Conservation (phyloP, 2,329 filamentous ascomycete genomes). For the Chrysoporthe austroafricana region DNA sequence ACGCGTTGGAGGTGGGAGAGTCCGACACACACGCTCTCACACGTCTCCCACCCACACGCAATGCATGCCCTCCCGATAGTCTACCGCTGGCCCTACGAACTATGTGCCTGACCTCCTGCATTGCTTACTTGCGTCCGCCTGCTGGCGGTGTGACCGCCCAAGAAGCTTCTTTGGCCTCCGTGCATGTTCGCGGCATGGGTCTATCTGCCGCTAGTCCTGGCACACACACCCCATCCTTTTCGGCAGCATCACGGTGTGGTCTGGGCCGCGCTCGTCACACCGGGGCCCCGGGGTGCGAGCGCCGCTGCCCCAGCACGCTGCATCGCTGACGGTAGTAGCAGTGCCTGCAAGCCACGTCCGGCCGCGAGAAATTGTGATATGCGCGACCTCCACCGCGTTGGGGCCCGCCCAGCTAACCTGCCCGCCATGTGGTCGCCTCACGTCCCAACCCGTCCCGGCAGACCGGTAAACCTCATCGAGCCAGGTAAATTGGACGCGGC, state of each 20-base stretch:
- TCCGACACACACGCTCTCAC: not conserved
- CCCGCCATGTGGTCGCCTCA: slow-evolving; percentile 5
- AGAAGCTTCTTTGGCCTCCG: not conserved
- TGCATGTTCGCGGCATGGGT: not conserved
- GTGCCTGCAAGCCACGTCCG: not conserved
- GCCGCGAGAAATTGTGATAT: not conserved
- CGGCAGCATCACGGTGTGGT: too few species aligned
- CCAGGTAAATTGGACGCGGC: not conserved
- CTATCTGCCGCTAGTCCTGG: too few species aligned
- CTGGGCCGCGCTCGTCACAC: too few species aligned
- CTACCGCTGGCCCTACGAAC: not conserved
- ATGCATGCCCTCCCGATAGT: not conserved
- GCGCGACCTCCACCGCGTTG: not conserved
- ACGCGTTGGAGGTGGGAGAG: too few species aligned
- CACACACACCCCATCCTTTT: too few species aligned
- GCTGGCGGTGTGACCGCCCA: not conserved
- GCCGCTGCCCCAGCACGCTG: not conserved
- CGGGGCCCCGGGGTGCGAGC: too few species aligned
- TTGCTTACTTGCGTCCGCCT: not conserved
- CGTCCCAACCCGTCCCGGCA: not conserved
- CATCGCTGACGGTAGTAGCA: not conserved
- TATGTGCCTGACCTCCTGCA: not conserved
- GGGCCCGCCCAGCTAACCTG: not conserved
- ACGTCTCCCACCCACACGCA: not conserved
- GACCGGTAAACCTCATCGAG: slow-evolving; percentile 9